Evolutionary conservation across 176 grass and related monocot genomes (phyloP), one percentile per base, ranked within the genome.

Genomic region (Juncus effusus): DNA sequence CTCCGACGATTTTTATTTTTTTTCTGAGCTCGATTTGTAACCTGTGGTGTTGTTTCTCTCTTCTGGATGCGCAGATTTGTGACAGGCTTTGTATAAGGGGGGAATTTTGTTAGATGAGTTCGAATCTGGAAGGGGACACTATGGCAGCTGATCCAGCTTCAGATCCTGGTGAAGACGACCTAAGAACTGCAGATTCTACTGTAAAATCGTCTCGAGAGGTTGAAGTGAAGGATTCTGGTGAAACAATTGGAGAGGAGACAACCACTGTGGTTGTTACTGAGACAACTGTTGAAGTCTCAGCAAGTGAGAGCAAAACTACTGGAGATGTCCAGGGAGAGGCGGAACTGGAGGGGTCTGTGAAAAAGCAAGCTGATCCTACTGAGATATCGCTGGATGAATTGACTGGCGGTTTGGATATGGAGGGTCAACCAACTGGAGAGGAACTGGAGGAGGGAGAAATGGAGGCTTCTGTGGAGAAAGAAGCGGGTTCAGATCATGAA

Each of bases 371-470:
- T 51, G 67, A 71, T 71, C 67, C 53, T 12, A 71, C 67, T 2
- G 51, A 57, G 28, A 71, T 71, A 59, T 56, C 67, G 16, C 67
- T 71, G 7, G 36, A 71, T 44, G 67, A 71, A 56, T 59, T 71
- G 53, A 71, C 67, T 5, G 67, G 67, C 56, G 67, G 67, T 57
- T 71, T 71, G 41, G 67, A 57, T 57, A 71, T 71, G 16, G 67
- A 71, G 54, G 67, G 67, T 4, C 38, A 71, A 14, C 67, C 67
- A 56, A 41, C 67, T 71, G 52, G 19, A 59, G 67, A 10, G 38
- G 13, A 71, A 7, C 3, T 28, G 13, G 67, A 54, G 51, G 36
- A 15, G 10, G 44, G 36, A 52, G 64, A 51, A 3, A 12, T 68
- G 45, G n/a, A 51, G 44, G 49, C 6, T 40, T 68, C 47, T 68